Base-by-base conservation (phyloP, 805 yeast species). In the Candida ponderosae region DNA sequence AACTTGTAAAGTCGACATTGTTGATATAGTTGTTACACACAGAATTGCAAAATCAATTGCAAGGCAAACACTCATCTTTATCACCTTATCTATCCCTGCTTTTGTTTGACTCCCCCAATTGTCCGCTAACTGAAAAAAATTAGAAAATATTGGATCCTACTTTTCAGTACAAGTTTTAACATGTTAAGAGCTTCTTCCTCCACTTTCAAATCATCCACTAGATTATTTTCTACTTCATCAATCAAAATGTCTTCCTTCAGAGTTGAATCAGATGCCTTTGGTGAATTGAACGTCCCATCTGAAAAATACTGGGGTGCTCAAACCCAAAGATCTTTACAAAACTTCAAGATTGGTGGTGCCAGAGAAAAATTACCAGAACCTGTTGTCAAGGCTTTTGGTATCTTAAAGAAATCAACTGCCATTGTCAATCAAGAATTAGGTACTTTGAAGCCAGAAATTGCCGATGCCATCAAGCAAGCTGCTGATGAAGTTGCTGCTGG, bases 261-360 rank as follows among this genome's bases (percentile, higher is more conserved):
- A 68, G 76, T 74, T 40, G 98, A 90, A 63, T 73, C 87, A 41
- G 98, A 90, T 66, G 97, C 97, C 36, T 93, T 90, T 56, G 98
- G 98, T 51, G 96, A 86, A 59, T 83, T 93, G 56, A 87, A 88
- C 59, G 98, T 90, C 36, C 88, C 85, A 41, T 67, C 76, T 45
- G 74, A 84, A 53, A 79, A 76, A 62, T 90, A 90, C 73, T 90
- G 96, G 90, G 98, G 98, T 43, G 97, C 97, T 32, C 98, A 93
- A 68, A 93, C 98, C 44, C 89, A 84, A 56, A 79, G 97, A 66
- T 89, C 97, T 17, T 73, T 78, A 50, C 81, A 79, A 65, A 93
- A 93, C 74, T 93, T 93, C 74, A 84, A 88, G 65, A 93, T 93
- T 54, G 98, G 98, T 47, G 97, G 97, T 41, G 71, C 74, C 15